Evolutionary conservation across 352 stramenopile species (phyloP), one percentile per base, ranked within the genome.

Genomic region (Pythium myriotylum): DNA sequence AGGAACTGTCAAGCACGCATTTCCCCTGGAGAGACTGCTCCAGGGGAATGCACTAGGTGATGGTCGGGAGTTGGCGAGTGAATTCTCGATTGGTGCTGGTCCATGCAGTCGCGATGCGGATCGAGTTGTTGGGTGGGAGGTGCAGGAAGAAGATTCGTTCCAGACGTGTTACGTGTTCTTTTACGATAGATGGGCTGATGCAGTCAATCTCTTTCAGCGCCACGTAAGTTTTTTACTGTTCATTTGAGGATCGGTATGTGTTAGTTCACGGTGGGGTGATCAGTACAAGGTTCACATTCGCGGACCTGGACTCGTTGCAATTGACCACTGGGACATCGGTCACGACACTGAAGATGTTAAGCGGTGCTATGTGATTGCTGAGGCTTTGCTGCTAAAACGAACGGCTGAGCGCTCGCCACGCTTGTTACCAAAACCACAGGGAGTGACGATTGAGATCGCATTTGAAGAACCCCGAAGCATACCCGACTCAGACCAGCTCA

Each of bases 101-200:
- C 84, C 84, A n/a, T 91, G 84, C 43, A 79, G 78, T 3, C 57
- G 33, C 2, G 75, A 81, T 27, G 84, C 81, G 19, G 68, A 67
- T 43, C 73, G 77, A 14, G 67, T 93, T 12, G 65, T 89, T 52
- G 76, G 70, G 2, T 67, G 84, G 50, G 27, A 79, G 14, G 56
- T 93, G 14, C 69, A 89, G 49, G 22, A 75, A 14, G 58, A 79
- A 62, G 73, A 62, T 64, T 80, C 70, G 19, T 86, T 74, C 48
- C 59, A 84, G 54, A 76, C 71, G 51, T 80, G 64, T 47, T 57
- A 80, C 20, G 78, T 93, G 51, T 93, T 83, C 58, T 74, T 91
- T 32, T 93, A 93, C 62, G 78, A 93, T 54, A 72, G 77, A 27
- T 93, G 84, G 84, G 82, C 81, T 20, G 59, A 69, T 19, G 78